Percentiles rank a stretch among this genome's conserved stretches.
Evolutionary conservation across 1,284 basidiomycete genomes (phyloP).

Genomic region (Pseudozyma tsukubaensis): DNA sequence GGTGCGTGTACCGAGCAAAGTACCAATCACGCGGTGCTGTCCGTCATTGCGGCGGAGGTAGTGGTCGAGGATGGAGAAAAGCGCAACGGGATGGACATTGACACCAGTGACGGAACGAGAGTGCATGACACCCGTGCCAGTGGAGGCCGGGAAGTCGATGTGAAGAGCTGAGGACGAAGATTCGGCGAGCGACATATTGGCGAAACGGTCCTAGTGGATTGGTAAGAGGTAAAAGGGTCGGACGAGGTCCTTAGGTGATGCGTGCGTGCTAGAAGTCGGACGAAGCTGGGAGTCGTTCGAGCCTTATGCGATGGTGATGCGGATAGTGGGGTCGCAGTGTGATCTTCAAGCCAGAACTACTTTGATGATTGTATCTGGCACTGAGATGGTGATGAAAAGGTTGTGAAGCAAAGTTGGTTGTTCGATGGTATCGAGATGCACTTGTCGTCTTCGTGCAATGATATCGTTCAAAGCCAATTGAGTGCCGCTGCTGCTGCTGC

Average conservation of each 20-base stretch:
- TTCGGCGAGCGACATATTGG: constrained; percentile 49
- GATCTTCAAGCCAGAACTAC: constrained; percentile 1
- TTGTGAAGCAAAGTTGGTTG: background rate
- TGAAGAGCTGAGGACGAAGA: constrained; percentile 64
- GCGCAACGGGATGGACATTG: constrained; percentile 71
- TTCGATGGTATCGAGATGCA: constrained; percentile 6
- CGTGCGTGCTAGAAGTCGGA: too few relatives aligned
- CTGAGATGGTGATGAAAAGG: constrained; percentile 13
- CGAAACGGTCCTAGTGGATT: constrained; percentile 1
- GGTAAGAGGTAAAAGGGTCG: too few relatives aligned
- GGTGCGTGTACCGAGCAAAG: constrained; percentile 86
- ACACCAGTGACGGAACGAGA: constrained; percentile 66
- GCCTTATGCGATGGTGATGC: background rate
- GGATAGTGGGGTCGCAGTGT: background rate
- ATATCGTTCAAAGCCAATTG: background rate
- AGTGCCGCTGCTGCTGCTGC: background rate
- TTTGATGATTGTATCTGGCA: background rate
- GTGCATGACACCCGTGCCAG: constrained; percentile 61
- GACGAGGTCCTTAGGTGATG: too few relatives aligned
- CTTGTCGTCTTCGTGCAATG: background rate
- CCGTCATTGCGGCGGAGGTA: constrained; percentile 85
- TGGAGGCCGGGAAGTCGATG: constrained; percentile 65
- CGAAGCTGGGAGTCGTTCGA: background rate
- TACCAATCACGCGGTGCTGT: constrained; percentile 85
- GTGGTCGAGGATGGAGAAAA: constrained; percentile 97